A percentile compares a stretch with the other conserved stretches of the same genome.
phyloP scores from a whole-genome alignment of 1,284 basidiomycete species.

The Phlebopus sp. region DNA sequence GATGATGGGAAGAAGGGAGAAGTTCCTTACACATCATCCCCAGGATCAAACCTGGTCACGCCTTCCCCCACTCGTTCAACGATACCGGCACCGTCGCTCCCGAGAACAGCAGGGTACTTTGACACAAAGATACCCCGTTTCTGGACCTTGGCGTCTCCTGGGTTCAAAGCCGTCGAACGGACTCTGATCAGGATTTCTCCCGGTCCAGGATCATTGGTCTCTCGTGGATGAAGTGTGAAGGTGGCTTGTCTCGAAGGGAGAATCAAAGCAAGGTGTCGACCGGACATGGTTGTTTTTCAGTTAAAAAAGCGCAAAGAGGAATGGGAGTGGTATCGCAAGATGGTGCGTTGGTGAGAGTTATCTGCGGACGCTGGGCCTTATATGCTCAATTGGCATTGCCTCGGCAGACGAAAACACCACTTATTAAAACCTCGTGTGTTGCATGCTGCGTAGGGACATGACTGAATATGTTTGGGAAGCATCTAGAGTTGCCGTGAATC shows the following conservation, averaged over 20 bases:
- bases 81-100: slow-evolving; percentile 57
- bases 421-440: slow-evolving; percentile 35
- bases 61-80: slow-evolving; percentile 53
- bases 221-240: slow-evolving; percentile 25
- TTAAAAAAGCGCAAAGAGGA: slow-evolving; percentile 3
- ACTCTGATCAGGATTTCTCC: slow-evolving; percentile 42
- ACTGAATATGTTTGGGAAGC: slow-evolving; percentile 22
- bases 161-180: slow-evolving; percentile 42
- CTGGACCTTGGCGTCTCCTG: slow-evolving; percentile 39
- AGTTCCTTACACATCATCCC: slow-evolving; percentile 53
- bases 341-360: slow-evolving; percentile 20
- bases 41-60: slow-evolving; percentile 48
- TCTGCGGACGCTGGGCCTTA: slow-evolving; percentile 21
- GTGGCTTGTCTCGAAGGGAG: slow-evolving; percentile 31
- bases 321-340: slow-evolving; percentile 12
- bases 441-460: slow-evolving; percentile 30
- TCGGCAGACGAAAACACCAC: slow-evolving; percentile 22
- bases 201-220: slow-evolving; percentile 38
- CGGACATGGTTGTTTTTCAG: slow-evolving; percentile 19
- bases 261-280: slow-evolving; percentile 28
- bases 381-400: slow-evolving; percentile 31
- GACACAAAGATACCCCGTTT: slow-evolving; percentile 31
- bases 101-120: slow-evolving; percentile 45
- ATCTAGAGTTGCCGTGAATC: slow-evolving; percentile 27
- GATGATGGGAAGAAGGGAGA: too few relatives aligned